These are phyloP conservation scores for Sistotremastrum suecicum DNA, from an alignment of 768 basidiomycete genomes.

Conservation along the genomic window DNA sequence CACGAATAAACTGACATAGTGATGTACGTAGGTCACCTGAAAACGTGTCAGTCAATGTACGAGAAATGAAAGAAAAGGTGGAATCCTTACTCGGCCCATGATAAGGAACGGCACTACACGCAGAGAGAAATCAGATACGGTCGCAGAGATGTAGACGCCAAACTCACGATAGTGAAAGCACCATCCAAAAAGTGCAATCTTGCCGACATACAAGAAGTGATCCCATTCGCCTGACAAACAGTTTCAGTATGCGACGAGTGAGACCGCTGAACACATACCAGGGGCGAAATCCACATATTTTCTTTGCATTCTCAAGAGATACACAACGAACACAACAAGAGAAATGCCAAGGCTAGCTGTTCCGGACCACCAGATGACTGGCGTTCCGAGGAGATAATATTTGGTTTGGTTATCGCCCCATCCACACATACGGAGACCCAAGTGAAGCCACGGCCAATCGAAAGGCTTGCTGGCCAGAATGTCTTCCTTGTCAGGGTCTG, in stretches of 20 bases:
- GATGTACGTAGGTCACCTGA: neutral
- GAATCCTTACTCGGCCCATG: constrained; percentile 90
- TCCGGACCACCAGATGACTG: constrained; percentile 83
- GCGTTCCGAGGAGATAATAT: constrained; percentile 90
- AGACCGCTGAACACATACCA: constrained; percentile 30
- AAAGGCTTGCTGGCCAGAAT: constrained; percentile 85
- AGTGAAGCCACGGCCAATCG: constrained; percentile 86
- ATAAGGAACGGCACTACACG: constrained; percentile 81
- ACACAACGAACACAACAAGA: constrained; percentile 40
- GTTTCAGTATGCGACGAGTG: constrained; percentile 1
- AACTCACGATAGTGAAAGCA: constrained; percentile 71
- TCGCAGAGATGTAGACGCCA: neutral
- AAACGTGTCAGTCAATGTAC: neutral
- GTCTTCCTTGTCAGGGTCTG: constrained; percentile 97
- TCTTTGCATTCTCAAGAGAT: constrained; percentile 72
- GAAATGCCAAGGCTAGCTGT: constrained; percentile 48
- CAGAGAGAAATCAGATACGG: neutral
- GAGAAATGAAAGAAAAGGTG: constrained; percentile 76
- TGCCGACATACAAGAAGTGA: constrained; percentile 84
- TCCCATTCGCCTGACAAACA: constrained; percentile 67
- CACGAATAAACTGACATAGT: neutral
- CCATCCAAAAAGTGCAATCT: constrained; percentile 89
- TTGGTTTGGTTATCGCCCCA: constrained; percentile 83
- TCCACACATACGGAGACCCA: constrained; percentile 94
- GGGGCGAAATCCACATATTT: constrained; percentile 87